Evolutionary conservation across 2,329 filamentous ascomycete species (phyloP), one percentile per base, ranked within the genome.

Genomic region (Tolypocladium capitatum): DNA sequence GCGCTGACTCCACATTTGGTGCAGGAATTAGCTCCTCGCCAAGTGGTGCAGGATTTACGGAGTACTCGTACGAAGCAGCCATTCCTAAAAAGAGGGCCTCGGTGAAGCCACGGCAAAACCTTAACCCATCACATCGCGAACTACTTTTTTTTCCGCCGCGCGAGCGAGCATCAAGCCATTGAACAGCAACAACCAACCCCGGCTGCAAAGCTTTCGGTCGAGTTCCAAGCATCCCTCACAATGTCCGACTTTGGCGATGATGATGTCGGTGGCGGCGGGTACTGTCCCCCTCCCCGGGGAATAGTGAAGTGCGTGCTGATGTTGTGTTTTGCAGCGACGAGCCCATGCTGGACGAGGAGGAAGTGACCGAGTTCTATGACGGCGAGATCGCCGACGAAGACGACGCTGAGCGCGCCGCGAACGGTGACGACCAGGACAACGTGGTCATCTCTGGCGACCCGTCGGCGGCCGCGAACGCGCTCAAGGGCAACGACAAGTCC

Each of bases 211-310:
- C 33, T 41, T 28, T 11, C 14, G 7, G 38, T 41, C 38, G 8
- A 14, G 6, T n/a, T 28, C n/a, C 14, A 21, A 28, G 38, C 2
- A 24, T 18, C 43, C 45, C 16, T 38, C 49, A 68, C 49, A 20
- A 87, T 88, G 84, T 88, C 83, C 67, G 83, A 86, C 68, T 82
- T 81, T 68, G 83, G 80, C 57, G 79, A 83, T 59, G 78, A 83
- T 56, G 78, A 80, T 60, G 73, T 70, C 55, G 76, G 72, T 56
- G 76, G 72, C 56, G 74, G 70, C 57, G 74, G 68, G 77, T 81
- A 68, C 75, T 67, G 20, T 46, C 53, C 34, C 8, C 43, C 27
- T 30, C 27, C 27, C 20, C 34, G 18, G 10, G 16, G 14, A 34
- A 14, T 27, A 27, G 8, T 27, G 4, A 27, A 27, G 27, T 14